Evolutionary conservation across 768 basidiomycete species (phyloP).

Genomic region (Cyclocybe cylindracea): DNA sequence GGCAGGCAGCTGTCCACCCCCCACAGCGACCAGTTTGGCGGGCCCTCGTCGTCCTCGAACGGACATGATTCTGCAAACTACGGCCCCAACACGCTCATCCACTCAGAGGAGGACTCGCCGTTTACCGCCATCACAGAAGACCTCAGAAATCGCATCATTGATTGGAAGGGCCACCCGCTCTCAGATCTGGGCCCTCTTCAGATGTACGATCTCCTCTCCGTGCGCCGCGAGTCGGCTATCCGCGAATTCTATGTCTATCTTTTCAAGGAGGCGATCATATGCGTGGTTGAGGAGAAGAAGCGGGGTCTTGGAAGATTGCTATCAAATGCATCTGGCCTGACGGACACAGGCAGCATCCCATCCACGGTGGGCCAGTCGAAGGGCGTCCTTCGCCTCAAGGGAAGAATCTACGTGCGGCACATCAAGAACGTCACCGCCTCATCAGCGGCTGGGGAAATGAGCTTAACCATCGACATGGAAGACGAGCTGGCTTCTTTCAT

Average conservation of each 20-base stretch:
- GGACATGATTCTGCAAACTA: slow-evolving; percentile 31
- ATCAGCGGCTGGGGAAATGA: slow-evolving; percentile 79
- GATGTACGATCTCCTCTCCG: slow-evolving; percentile 90
- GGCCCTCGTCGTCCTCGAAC: slow-evolving; percentile 28
- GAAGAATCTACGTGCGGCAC: slow-evolving; percentile 93
- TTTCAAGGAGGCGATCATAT: slow-evolving; percentile 97
- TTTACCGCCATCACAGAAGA: slow-evolving; percentile 88
- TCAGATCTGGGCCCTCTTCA: slow-evolving; percentile 85
- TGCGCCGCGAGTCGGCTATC: slow-evolving; percentile 85
- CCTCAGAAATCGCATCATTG: slow-evolving; percentile 85
- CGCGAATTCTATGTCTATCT: slow-evolving; percentile 96
- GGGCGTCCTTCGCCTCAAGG: slow-evolving; percentile 88
- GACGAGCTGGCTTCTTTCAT: slow-evolving; percentile 97
- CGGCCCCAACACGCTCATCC: slow-evolving; percentile 33
- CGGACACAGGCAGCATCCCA: slow-evolving; percentile 48
- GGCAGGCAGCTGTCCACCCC: slow-evolving; percentile 27
- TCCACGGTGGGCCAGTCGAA: slow-evolving; percentile 41
- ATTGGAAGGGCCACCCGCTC: slow-evolving; percentile 96
- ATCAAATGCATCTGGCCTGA: slow-evolving; percentile 59
- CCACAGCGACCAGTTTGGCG: slow-evolving; percentile 29
- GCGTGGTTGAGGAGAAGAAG: slow-evolving; percentile 96
- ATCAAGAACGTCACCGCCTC: slow-evolving; percentile 88
- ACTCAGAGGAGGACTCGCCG: slow-evolving; percentile 68
- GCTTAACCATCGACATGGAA: slow-evolving; percentile 97
- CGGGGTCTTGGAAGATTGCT: slow-evolving; percentile 75